Conservation (phyloP, 2,329 filamentous ascomycete genomes). For the Trichoderma polysporum region DNA sequence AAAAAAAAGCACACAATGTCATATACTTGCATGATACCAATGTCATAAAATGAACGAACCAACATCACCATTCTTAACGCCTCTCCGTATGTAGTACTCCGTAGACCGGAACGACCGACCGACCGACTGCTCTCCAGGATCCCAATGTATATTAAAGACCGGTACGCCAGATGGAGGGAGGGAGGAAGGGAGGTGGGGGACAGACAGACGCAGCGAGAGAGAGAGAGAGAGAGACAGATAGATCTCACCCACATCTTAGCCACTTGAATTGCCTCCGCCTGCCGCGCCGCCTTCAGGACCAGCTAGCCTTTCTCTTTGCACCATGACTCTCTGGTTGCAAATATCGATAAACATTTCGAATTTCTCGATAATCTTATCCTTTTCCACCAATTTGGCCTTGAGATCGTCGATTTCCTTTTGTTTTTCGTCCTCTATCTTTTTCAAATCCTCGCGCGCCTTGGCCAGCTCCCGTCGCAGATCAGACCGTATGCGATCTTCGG, state of each 20-base stretch:
- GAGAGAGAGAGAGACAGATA: neutral
- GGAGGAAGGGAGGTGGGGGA: neutral
- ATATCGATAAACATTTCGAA: slow-evolving; percentile 72
- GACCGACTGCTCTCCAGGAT: slow-evolving; percentile 15
- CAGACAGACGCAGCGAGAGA: neutral
- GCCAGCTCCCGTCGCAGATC: slow-evolving; percentile 61
- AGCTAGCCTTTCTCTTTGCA: slow-evolving; percentile 56
- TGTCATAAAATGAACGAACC: slow-evolving; percentile 9
- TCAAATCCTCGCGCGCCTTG: slow-evolving; percentile 56
- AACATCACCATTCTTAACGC: slow-evolving; percentile 19
- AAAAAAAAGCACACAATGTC: neutral
- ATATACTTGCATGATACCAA: slow-evolving; percentile 10
- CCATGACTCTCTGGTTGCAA: slow-evolving; percentile 65
- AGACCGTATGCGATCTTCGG: slow-evolving; percentile 63
- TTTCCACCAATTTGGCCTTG: slow-evolving; percentile 60
- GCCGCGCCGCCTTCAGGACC: slow-evolving; percentile 30
- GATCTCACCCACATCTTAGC: neutral
- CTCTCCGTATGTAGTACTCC: slow-evolving; percentile 14
- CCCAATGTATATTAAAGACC: slow-evolving; percentile 21
- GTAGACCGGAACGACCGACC: slow-evolving; percentile 17
- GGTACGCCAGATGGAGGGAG: slow-evolving; percentile 15
- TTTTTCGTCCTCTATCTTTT: slow-evolving; percentile 55
- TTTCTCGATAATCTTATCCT: slow-evolving; percentile 60
- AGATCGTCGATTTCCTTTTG: slow-evolving; percentile 59
- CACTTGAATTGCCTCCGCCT: slow-evolving; percentile 28